phyloP scores from a whole-genome alignment of 306 rosid species.

The Gastrolobium villosum region DNA sequence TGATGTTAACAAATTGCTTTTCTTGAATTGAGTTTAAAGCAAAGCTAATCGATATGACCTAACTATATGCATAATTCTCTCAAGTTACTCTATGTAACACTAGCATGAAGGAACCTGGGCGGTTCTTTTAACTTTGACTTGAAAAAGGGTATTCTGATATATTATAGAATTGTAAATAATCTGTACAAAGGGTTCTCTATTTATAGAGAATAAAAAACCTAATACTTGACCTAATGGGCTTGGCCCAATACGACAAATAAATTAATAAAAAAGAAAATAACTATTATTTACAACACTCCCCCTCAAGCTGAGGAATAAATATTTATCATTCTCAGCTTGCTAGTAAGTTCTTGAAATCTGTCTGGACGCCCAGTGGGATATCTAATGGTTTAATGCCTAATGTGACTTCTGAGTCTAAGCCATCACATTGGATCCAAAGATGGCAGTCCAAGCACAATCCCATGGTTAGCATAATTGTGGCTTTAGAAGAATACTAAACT shows the following conservation, averaged over 20 bases:
- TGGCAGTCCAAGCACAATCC: slow-evolving; percentile 33
- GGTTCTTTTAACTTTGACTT: slow-evolving; percentile 27
- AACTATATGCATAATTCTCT: slow-evolving; percentile 32
- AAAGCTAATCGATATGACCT: slow-evolving; percentile 29
- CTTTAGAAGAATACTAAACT: slow-evolving; percentile 39
- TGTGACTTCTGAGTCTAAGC: slow-evolving; percentile 2
- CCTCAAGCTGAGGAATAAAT: too few relatives aligned
- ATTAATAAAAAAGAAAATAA: too few relatives aligned
- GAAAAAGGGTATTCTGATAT: too few relatives aligned
- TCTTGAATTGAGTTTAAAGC: slow-evolving; percentile 28
- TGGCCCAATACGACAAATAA: too few relatives aligned
- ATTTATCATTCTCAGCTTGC: too few relatives aligned
- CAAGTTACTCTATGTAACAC: not conserved
- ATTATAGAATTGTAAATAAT: too few relatives aligned
- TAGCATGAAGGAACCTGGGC: slow-evolving; percentile 5
- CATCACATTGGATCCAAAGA: slow-evolving; percentile 19
- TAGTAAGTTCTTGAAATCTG: too few relatives aligned
- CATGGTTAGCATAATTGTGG: not conserved
- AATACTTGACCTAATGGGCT: too few relatives aligned
- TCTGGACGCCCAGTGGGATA: too few relatives aligned
- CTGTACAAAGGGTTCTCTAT: too few relatives aligned
- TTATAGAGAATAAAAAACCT: too few relatives aligned
- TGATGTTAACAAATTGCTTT: slow-evolving; percentile 8
- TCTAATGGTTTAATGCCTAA: slow-evolving; percentile 31
- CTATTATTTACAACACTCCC: too few relatives aligned